phyloP scores from a whole-genome alignment of 2,329 filamentous ascomycete genomes.

The Ophiostoma pallidulum region DNA sequence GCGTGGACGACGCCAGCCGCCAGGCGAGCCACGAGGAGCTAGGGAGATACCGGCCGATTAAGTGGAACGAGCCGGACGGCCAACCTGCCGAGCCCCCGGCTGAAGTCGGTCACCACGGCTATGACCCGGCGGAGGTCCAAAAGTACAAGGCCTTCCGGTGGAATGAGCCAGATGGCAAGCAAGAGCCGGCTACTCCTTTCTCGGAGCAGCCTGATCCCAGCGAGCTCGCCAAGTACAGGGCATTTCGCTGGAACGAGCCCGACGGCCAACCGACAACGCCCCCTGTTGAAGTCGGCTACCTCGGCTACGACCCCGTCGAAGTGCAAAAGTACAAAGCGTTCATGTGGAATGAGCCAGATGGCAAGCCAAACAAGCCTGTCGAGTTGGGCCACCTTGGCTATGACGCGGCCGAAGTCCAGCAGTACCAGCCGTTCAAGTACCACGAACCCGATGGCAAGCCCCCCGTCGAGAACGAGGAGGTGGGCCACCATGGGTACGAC shows the following conservation, averaged over 20 bases:
- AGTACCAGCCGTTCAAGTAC: conserved; percentile 27
- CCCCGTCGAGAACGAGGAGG: conserved; percentile 19
- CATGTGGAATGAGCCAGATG: conserved; percentile 16
- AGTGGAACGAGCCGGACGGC: conserved; percentile 15
- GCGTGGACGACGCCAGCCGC: neutral
- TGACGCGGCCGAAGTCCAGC: conserved; percentile 27
- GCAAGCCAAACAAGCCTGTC: conserved; percentile 4
- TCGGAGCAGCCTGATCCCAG: conserved; percentile 5
- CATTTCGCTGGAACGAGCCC: conserved; percentile 27
- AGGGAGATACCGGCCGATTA: conserved; percentile 25
- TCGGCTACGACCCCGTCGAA: conserved; percentile 13
- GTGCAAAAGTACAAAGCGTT: conserved; percentile 18
- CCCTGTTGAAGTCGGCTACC: conserved; percentile 11
- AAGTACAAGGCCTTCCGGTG: conserved; percentile 17
- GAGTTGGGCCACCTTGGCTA: conserved; percentile 23
- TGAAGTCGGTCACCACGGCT: conserved; percentile 16
- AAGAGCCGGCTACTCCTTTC: neutral
- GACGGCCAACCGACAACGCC: conserved; percentile 19
- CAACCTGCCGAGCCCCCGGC: conserved; percentile 18
- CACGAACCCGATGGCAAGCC: conserved; percentile 25
- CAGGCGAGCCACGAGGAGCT: conserved; percentile 7
- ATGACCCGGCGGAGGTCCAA: conserved; percentile 14
- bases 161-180: conserved; percentile 20
- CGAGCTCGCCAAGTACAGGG: conserved; percentile 20
- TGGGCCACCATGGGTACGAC: conserved; percentile 9